A percentile compares a stretch with the other conserved stretches of the same genome.
phyloP scores from a whole-genome alignment of 148 eudicot genomes.

The Dianthus caryophyllus region DNA sequence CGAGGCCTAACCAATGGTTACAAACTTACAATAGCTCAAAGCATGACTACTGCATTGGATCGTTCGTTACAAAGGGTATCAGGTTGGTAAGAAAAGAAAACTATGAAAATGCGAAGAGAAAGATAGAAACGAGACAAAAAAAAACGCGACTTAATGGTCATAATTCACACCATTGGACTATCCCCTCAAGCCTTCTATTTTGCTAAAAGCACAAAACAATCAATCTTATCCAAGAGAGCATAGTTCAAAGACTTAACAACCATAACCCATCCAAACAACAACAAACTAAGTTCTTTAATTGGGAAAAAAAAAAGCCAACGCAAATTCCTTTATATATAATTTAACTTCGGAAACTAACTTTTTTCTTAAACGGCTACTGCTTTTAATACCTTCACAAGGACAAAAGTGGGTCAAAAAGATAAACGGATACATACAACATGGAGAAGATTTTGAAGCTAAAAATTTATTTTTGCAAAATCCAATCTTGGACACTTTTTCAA shows the following conservation, averaged over 20 bases:
- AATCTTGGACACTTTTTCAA: neutral
- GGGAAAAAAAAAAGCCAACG: neutral
- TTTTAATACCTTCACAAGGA: neutral
- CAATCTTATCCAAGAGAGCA: neutral
- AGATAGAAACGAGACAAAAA: too few relatives aligned
- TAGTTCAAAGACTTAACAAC: neutral
- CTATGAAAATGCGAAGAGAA: too few relatives aligned
- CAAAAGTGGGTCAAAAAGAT: neutral
- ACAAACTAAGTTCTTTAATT: neutral
- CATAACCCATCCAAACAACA: neutral
- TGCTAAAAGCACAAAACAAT: neutral
- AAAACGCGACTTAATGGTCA: too few relatives aligned
- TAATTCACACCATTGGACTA: too few relatives aligned
- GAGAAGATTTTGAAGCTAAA: neutral
- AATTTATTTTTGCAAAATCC: neutral
- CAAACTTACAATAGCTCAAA: neutral
- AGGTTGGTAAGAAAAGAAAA: too few relatives aligned
- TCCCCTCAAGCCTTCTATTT: too few relatives aligned
- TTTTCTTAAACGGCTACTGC: too few relatives aligned
- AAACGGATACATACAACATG: neutral
- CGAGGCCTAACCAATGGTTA: too few relatives aligned
- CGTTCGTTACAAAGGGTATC: too few relatives aligned
- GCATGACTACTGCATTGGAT: too few relatives aligned
- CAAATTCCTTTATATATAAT: neutral
- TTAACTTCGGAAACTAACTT: neutral